Evolutionary conservation across 2,329 filamentous ascomycete genomes (phyloP).

Genomic region (Mycosphaerelloides madeirae): DNA sequence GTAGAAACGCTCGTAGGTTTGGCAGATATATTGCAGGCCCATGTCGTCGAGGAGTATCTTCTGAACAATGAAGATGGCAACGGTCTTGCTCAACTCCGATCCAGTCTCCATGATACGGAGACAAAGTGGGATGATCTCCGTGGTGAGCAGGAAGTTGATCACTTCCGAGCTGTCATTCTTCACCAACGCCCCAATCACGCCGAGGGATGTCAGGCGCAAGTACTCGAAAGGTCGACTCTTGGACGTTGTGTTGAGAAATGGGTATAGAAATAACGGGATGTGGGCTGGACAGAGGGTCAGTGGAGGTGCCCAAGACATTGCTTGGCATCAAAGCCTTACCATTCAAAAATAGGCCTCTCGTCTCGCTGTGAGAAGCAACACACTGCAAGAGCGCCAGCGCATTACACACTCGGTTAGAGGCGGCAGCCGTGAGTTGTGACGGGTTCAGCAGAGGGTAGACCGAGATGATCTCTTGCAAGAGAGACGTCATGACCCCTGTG

Average conservation of each 20-base stretch:
- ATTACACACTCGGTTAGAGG: constrained; percentile 95
- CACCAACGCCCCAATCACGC: constrained; percentile 92
- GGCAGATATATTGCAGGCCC: constrained; percentile 95
- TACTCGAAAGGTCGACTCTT: constrained; percentile 98
- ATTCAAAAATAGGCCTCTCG: constrained; percentile 84
- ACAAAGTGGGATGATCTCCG: constrained; percentile 96
- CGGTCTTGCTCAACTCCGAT: constrained; percentile 96
- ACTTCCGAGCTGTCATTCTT: constrained; percentile 99
- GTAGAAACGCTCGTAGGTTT: constrained; percentile 97
- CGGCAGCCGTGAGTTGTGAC: constrained; percentile 93
- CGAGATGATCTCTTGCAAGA: constrained; percentile 97
- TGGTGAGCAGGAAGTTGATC: constrained; percentile 97
- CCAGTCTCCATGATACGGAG: constrained; percentile 99
- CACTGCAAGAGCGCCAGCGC: constrained; percentile 92
- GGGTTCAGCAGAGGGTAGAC: constrained; percentile 96
- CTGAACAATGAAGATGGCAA: constrained; percentile 98
- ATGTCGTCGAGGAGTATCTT: constrained; percentile 97
- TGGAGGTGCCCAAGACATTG: neutral
- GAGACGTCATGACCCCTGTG: constrained; percentile 91
- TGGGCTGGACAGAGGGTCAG: constrained; percentile 59
- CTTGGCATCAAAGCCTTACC: constrained; percentile 53
- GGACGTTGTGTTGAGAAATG: constrained; percentile 96
- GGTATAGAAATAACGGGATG: constrained; percentile 95
- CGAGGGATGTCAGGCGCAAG: constrained; percentile 87
- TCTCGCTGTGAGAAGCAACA: constrained; percentile 96